phyloP scores from a whole-genome alignment of 1,284 basidiomycete species.

The Mycosarcoma mackinlayi region DNA sequence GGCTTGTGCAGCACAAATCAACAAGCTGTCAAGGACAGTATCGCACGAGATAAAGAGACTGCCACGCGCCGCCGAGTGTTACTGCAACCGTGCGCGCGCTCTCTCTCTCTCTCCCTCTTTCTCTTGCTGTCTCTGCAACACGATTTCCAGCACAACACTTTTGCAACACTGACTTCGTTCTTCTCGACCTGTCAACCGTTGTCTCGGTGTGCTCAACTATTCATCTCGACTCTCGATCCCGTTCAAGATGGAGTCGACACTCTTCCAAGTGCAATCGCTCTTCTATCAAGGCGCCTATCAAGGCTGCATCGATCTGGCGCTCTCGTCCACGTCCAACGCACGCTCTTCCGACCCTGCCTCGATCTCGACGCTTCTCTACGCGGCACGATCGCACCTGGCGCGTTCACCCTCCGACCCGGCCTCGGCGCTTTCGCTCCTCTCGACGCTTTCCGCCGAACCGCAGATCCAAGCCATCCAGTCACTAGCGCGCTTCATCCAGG shows the following conservation, averaged over 20 bases:
- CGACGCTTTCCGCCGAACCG: slow-evolving; percentile 28
- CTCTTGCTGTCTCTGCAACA: not conserved
- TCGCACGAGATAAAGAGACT: slow-evolving; percentile 26
- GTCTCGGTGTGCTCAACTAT: too few species aligned
- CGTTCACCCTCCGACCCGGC: slow-evolving; percentile 44
- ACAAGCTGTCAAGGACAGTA: not conserved
- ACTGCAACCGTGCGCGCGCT: slow-evolving; percentile 8
- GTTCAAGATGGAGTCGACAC: slow-evolving; percentile 46
- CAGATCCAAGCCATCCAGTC: slow-evolving; percentile 53
- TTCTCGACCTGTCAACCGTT: too few species aligned
- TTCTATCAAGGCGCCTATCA: slow-evolving; percentile 66
- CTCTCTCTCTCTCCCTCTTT: too few species aligned
- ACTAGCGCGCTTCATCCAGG: slow-evolving; percentile 57
- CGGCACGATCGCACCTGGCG: slow-evolving; percentile 62
- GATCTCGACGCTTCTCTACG: slow-evolving; percentile 57
- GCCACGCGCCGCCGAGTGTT: not conserved
- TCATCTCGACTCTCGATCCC: not conserved
- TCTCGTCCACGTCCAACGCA: slow-evolving; percentile 32
- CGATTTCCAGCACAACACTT: slow-evolving; percentile 15
- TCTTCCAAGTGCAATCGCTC: slow-evolving; percentile 62
- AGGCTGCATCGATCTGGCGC: slow-evolving; percentile 58
- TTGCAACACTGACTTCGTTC: slow-evolving; percentile 5
- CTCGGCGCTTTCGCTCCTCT: slow-evolving; percentile 53
- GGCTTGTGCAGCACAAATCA: too few species aligned
- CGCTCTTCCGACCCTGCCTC: slow-evolving; percentile 41